Percentiles rank a stretch among this genome's conserved stretches.
Evolutionary conservation across 306 rosid species (phyloP).

Genomic region (Cotoneaster glaucophyllus): DNA sequence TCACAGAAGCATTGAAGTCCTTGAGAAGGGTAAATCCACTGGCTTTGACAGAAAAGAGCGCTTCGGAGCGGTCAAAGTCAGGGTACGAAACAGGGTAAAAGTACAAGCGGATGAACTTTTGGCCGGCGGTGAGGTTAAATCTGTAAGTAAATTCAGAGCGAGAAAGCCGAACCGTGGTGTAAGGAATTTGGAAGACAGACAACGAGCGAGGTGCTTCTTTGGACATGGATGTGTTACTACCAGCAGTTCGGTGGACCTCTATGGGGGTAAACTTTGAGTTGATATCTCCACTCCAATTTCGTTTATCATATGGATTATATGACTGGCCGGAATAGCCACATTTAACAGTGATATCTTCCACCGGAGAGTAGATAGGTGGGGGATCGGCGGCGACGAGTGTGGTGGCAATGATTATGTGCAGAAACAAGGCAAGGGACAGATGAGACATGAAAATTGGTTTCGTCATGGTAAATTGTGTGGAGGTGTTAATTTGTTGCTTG

Average conservation of each 20-base stretch:
- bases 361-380: not conserved
- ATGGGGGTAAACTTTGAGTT: not conserved
- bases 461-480: not conserved
- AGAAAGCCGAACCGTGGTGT: not conserved
- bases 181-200: not conserved
- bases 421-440: not conserved
- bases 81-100: not conserved
- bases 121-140: not conserved
- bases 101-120: not conserved
- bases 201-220: not conserved
- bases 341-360: not conserved
- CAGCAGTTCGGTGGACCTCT: too few relatives aligned
- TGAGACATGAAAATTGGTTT: not conserved
- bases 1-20: slow-evolving; percentile 7
- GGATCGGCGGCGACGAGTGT: not conserved
- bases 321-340: slow-evolving; percentile 7
- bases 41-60: slow-evolving; percentile 9
- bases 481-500: not conserved
- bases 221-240: not conserved
- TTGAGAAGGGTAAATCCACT: slow-evolving; percentile 2
- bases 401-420: not conserved
- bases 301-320: not conserved
- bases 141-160: slow-evolving; percentile 1
- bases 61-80: not conserved
- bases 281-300: slow-evolving; percentile 4